Evolutionary conservation across 768 basidiomycete genomes (phyloP).

Genomic region (Russula compacta): DNA sequence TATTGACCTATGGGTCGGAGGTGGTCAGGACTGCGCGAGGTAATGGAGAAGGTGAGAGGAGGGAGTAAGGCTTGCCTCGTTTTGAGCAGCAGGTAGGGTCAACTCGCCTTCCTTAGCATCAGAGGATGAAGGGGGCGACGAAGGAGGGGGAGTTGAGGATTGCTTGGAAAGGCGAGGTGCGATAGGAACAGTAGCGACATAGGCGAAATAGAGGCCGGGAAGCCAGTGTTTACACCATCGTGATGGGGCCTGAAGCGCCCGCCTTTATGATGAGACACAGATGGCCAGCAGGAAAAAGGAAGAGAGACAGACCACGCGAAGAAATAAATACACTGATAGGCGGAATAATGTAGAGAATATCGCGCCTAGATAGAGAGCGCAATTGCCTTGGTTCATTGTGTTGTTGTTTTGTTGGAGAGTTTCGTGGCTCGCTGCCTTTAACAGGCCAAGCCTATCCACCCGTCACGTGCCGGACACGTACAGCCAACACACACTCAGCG

Average conservation of each 20-base stretch:
- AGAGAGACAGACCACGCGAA: slow-evolving; percentile 37
- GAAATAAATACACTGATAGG: slow-evolving; percentile 37
- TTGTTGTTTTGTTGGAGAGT: too few relatives aligned
- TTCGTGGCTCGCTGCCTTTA: too few relatives aligned
- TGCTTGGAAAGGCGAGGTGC: neutral
- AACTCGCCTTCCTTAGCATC: neutral
- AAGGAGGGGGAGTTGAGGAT: neutral
- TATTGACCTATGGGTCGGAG: neutral
- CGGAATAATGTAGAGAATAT: slow-evolving; percentile 34
- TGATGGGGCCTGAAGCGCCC: neutral
- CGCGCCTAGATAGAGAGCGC: slow-evolving; percentile 19
- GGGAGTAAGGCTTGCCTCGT: slow-evolving; percentile 24
- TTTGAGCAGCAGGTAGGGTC: neutral
- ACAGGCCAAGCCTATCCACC: too few relatives aligned
- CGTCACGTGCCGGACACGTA: neutral
- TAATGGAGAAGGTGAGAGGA: slow-evolving; percentile 29
- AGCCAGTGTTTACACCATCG: slow-evolving; percentile 28
- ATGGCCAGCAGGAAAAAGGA: neutral
- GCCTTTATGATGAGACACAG: neutral
- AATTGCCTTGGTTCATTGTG: neutral
- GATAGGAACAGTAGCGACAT: slow-evolving; percentile 16
- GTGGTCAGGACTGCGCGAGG: slow-evolving; percentile 16
- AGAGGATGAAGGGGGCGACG: neutral
- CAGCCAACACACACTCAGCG: neutral
- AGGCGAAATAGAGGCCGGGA: slow-evolving; percentile 9